phyloP scores from a whole-genome alignment of 495 filamentous ascomycete species.

The Penicillium chermesinum region DNA sequence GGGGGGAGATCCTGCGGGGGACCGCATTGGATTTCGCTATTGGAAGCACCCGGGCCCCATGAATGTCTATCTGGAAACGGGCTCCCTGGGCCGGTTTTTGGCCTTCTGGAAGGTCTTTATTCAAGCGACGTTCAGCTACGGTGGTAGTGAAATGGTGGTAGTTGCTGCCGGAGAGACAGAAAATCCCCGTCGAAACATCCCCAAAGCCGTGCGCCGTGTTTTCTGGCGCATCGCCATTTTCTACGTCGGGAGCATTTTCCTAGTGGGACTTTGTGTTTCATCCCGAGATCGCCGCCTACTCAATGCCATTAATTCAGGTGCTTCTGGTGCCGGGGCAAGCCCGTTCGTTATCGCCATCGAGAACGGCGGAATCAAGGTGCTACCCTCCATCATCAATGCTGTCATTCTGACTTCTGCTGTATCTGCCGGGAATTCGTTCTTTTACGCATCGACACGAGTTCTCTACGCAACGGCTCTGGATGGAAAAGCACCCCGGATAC shows the following conservation, averaged over 20 bases:
- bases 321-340: constrained; percentile 31
- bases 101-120: constrained; percentile 37
- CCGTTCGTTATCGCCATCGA: constrained; percentile 39
- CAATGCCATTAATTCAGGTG: constrained; percentile 31
- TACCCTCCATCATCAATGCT: constrained; percentile 71
- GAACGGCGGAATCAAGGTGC: constrained; percentile 55
- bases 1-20: constrained; percentile 22
- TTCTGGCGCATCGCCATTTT: constrained; percentile 82
- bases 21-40: constrained; percentile 36
- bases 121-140: constrained; percentile 42
- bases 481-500: constrained; percentile 57
- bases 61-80: constrained; percentile 34
- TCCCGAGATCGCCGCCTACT: constrained; percentile 13
- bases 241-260: constrained; percentile 54
- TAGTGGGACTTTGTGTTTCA: constrained; percentile 45
- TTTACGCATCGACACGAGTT: constrained; percentile 66
- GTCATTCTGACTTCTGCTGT: constrained; percentile 60
- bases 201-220: constrained; percentile 68
- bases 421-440: constrained; percentile 65
- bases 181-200: constrained; percentile 69
- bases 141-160: constrained; percentile 63
- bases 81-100: constrained; percentile 38
- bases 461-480: constrained; percentile 64
- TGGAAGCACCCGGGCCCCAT: constrained; percentile 49
- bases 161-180: constrained; percentile 74